Evolutionary conservation across 2,329 filamentous ascomycete species (phyloP).

Genomic region (Acrodontium crateriforme): DNA sequence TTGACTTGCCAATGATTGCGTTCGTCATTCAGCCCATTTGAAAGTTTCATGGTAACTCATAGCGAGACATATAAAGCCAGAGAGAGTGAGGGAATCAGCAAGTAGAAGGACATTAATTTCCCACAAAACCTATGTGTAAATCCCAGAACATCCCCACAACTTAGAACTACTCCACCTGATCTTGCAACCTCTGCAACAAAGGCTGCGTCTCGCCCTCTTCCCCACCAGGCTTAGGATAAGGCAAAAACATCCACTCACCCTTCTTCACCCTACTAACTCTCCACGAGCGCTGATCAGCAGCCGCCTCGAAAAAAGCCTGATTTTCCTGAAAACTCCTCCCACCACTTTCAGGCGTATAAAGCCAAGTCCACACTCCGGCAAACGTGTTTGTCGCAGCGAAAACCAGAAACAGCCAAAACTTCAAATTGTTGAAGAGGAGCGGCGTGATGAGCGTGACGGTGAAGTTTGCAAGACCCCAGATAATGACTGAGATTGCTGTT

Average conservation of each 20-base stretch:
- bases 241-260: conserved; percentile 36
- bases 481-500: conserved; percentile 39
- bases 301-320: conserved; percentile 43
- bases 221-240: conserved; percentile 26
- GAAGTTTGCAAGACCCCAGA: conserved; percentile 47
- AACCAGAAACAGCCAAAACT: conserved; percentile 44
- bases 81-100: no score
- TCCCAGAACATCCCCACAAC: no score
- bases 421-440: conserved; percentile 45
- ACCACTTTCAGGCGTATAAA: conserved; percentile 41
- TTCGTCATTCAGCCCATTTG: no score
- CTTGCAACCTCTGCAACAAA: conserved; percentile 29
- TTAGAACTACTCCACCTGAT: conserved; percentile 26
- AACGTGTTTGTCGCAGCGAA: conserved; percentile 42
- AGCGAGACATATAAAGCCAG: no score
- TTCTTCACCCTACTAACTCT: conserved; percentile 37
- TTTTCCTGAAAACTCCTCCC: conserved; percentile 48
- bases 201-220: conserved; percentile 32
- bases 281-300: conserved; percentile 39
- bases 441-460: conserved; percentile 43
- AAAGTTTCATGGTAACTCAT: no score
- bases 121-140: no score
- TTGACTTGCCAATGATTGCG: no score
- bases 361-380: conserved; percentile 41
- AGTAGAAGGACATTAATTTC: no score